Evolutionary conservation across 2,329 filamentous ascomycete species (phyloP).

Genomic region (Aspergillus fructus): DNA sequence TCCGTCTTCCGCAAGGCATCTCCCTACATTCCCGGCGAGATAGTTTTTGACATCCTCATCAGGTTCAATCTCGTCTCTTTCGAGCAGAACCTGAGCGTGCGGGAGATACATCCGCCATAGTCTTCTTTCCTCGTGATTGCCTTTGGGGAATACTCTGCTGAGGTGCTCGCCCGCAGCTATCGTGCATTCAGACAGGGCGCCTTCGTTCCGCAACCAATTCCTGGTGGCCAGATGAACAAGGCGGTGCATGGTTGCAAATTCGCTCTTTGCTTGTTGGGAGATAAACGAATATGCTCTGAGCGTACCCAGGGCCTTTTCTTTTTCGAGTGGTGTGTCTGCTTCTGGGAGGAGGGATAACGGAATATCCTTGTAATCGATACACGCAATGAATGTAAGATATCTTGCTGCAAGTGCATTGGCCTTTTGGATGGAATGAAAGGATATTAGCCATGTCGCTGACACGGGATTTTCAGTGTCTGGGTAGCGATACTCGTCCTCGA

Average conservation of each 20-base stretch:
- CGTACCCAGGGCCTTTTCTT: slow-evolving; percentile 21
- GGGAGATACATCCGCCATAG: slow-evolving; percentile 14
- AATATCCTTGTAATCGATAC: slow-evolving; percentile 28
- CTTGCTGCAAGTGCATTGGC: background rate
- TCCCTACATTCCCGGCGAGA: background rate
- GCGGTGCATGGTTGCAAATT: slow-evolving; percentile 25
- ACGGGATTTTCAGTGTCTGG: slow-evolving; percentile 6
- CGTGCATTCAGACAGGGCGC: background rate
- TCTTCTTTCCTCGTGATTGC: slow-evolving; percentile 10
- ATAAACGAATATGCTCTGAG: slow-evolving; percentile 25
- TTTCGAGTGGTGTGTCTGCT: background rate
- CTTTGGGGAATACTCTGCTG: slow-evolving; percentile 6
- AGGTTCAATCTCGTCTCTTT: background rate
- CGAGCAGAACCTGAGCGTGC: background rate
- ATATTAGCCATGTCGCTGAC: slow-evolving; percentile 8
- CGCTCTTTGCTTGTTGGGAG: background rate
- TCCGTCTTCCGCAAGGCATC: slow-evolving; percentile 15
- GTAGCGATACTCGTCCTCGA: slow-evolving; percentile 1
- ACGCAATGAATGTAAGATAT: slow-evolving; percentile 30
- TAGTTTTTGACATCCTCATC: background rate
- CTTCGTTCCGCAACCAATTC: slow-evolving; percentile 24
- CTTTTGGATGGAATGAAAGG: slow-evolving; percentile 14
- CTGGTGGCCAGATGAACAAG: slow-evolving; percentile 30
- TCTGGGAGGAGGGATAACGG: slow-evolving; percentile 25
- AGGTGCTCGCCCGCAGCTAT: slow-evolving; percentile 5